Base-by-base conservation (phyloP, 345 rosid species). In the Boechera stricta region DNA sequence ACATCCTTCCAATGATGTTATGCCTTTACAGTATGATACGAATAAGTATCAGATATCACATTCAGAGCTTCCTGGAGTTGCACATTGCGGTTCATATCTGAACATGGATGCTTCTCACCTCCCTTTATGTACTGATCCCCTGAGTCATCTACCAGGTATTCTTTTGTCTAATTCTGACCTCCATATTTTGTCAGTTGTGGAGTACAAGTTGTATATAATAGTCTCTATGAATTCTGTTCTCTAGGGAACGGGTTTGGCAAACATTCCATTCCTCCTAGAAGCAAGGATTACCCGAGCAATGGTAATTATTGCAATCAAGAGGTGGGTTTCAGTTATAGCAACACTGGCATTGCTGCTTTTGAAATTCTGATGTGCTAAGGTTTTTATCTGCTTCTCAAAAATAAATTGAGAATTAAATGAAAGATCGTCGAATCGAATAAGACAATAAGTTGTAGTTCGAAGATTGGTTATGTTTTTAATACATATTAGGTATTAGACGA, bases 21-120 rank as follows among this genome's bases (percentile, higher is more conserved):
- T 86, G 88, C 99, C 98, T 95, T 92, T 91, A 91, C 98, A 80
- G 70, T 84, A 75, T 78, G 53, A 81, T 86, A 95, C 96, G 52
- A 78, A 84, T 89, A 87, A 92, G 98, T 71, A 80, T 88, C 98
- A 92, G 98, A 84, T 90, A 91, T 86, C 87, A 45, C 45, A 69
- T 80, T 68, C 85, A 54, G 86, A 77, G 78, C 49, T 49, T 38
- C 69, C 80, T 72, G 85, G 77, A 56, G 85, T 52, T 83, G 42
- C 82, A 67, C 79, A 75, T 77, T 64, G 39, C 76, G 84, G 80
- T 74, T 68, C 82, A 52, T 57, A 59, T 73, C 69, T 64, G 67
- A 67, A 76, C 65, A 70, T 51, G 73, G 77, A 69, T 57, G 68
- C 69, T 61, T 75, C 83, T 64, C 59, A 80, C 31, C 64, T 69